Evolutionary conservation across 2,329 filamentous ascomycete species (phyloP), one percentile per base, ranked within the genome.

Genomic region (Helminthosporium solani): DNA sequence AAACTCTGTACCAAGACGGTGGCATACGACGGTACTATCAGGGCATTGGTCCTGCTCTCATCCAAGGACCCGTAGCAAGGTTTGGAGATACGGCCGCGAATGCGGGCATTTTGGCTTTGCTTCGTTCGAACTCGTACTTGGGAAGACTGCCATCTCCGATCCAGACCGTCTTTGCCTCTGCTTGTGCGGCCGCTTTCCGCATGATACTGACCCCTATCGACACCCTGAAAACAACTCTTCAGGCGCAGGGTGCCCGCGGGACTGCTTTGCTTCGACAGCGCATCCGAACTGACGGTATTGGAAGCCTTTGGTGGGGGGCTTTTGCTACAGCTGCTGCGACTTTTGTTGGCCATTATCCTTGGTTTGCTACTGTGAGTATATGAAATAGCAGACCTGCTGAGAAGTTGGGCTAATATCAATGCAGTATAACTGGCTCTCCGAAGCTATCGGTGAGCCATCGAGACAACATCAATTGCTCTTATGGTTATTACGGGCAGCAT

Each of bases 1-100:
- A 56, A 18, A 62, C 57, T 1, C 40, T 64, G 12, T 61, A 64
- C 16, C 34, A 48, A 8, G 61, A 64, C 30, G 61, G 61, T 2
- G 59, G 60, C 1, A 37, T 58, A 7, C 56, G 56, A 11, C 52
- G 61, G 4, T 64, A 63, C 33, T 64, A 63, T 23, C 55, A 57
- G 23, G 61, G 61, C 3, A 54, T 64, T 33, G 35, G 54, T 8
- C 56, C 60, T 20, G 61, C 61, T 1, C 47, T 64, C 0, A 47
- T 63, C 12, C 61, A 64, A 42, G 58, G 58, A 46, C 61, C 61
- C 3, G 53, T 63, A 9, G 61, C 61, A 25, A 53, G 61, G 18
- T 64, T 64, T 37, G 58, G 60, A 11, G 61, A 64, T 31, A 64
- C 61, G 11, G 61, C 61, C 18, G 61, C 61, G 4, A 63, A 64